A percentile compares a stretch with the other conserved stretches of the same genome.
Conservation (phyloP, 2,329 filamentous ascomycete genomes). For the Penicillium sp. region DNA sequence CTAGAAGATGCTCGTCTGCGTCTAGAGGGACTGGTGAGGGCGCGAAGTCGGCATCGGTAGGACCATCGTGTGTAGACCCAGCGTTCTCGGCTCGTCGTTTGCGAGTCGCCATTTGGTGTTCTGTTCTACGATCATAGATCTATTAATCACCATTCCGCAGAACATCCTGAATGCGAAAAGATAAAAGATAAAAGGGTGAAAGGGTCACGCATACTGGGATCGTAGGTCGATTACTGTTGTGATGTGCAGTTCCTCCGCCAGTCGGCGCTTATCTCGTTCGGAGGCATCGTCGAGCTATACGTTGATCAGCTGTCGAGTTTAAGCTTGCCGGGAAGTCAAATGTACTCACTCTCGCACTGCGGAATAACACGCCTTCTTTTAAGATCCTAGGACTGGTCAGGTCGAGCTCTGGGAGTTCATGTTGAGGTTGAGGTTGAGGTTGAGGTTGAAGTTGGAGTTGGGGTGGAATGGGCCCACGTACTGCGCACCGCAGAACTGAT, state of each 20-base stretch:
- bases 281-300: constrained; percentile 69
- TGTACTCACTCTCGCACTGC: constrained; percentile 67
- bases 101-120: constrained; percentile 70
- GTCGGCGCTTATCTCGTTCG: constrained; percentile 61
- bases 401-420: background rate
- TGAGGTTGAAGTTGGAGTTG: background rate
- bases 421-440: too few species aligned
- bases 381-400: constrained; percentile 45
- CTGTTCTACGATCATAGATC: too few species aligned
- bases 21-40: constrained; percentile 52
- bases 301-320: too few species aligned
- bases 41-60: constrained; percentile 27
- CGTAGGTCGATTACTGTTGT: constrained; percentile 78
- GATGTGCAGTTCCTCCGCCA: constrained; percentile 66
- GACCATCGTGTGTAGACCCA: constrained; percentile 6
- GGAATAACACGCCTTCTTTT: constrained; percentile 67
- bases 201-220: constrained; percentile 71
- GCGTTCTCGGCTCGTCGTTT: constrained; percentile 57
- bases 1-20: constrained; percentile 58
- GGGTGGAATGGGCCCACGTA: constrained; percentile 37
- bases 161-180: background rate
- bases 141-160: constrained; percentile 5
- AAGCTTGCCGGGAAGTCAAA: too few species aligned
- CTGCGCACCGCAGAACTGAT: constrained; percentile 61
- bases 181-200: too few species aligned